Evolutionary conservation across 2,329 filamentous ascomycete genomes (phyloP).

Genomic region (Fonsecaea pedrosoi): DNA sequence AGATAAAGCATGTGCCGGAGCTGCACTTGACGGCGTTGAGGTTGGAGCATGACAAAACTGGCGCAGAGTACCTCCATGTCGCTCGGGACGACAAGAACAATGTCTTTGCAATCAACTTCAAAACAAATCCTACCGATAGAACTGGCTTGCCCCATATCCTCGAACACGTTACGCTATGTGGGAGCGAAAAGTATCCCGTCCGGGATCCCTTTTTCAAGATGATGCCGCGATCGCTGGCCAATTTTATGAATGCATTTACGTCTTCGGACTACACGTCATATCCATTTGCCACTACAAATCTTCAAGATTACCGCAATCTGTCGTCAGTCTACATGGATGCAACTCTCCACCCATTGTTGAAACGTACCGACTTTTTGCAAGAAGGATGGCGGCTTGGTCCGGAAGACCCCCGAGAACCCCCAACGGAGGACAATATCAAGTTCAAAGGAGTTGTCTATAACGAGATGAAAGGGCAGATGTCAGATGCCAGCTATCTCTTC

Average conservation of each 20-base stretch:
- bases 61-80: conserved; percentile 94
- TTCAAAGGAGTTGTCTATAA: conserved; percentile 99
- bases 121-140: conserved; percentile 96
- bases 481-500: conserved; percentile 92
- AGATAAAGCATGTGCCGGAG: conserved; percentile 91
- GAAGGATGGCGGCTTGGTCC: conserved; percentile 97
- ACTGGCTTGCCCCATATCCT: conserved; percentile 96
- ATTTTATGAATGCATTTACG: conserved; percentile 99
- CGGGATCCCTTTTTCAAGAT: conserved; percentile 99
- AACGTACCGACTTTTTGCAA: conserved; percentile 90
- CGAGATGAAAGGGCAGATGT: conserved; percentile 99
- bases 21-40: conserved; percentile 90
- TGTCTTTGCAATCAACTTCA: conserved; percentile 99
- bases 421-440: conserved; percentile 58
- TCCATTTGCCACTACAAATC: conserved; percentile 95
- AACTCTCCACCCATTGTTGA: conserved; percentile 86
- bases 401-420: conserved; percentile 73
- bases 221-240: conserved; percentile 95
- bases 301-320: conserved; percentile 92
- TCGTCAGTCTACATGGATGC: conserved; percentile 97
- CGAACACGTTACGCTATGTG: conserved; percentile 95
- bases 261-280: conserved; percentile 96
- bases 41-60: conserved; percentile 91
- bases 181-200: conserved; percentile 96
- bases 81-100: conserved; percentile 96